Percentiles rank a stretch among this genome's conserved stretches.
These are phyloP conservation scores for Beauveria sp. DNA, from an alignment of 2,329 filamentous ascomycete genomes.

Conservation along the genomic window DNA sequence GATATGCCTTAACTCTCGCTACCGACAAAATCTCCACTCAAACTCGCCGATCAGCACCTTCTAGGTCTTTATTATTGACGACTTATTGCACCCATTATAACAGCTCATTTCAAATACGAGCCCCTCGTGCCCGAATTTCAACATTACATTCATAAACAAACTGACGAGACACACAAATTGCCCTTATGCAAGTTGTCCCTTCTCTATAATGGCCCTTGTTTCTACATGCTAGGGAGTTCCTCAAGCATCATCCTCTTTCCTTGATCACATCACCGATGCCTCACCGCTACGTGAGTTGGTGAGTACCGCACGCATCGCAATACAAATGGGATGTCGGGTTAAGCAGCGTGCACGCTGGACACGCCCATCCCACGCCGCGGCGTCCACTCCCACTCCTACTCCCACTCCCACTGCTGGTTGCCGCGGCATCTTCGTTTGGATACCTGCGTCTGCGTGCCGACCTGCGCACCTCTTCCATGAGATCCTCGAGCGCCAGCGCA, in stretches of 20 bases:
- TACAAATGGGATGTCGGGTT: conserved; percentile 44
- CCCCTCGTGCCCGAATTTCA: too few species aligned
- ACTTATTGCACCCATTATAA: too few species aligned
- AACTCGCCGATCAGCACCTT: too few species aligned
- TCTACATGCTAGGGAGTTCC: not conserved
- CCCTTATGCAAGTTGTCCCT: too few species aligned
- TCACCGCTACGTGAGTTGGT: conserved; percentile 16
- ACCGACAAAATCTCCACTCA: too few species aligned
- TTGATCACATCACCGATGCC: not conserved
- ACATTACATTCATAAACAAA: too few species aligned
- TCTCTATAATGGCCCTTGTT: not conserved
- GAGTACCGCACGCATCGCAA: conserved; percentile 49
- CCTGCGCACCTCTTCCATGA: conserved; percentile 44
- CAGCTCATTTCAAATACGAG: too few species aligned
- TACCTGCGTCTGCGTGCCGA: not conserved
- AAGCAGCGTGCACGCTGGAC: conserved; percentile 47
- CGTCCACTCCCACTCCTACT: not conserved
- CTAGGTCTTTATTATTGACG: too few species aligned
- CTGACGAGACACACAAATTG: too few species aligned
- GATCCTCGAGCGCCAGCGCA: conserved; percentile 74
- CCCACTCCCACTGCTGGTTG: conserved; percentile 2
- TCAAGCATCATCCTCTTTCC: not conserved
- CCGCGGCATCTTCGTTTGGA: not conserved
- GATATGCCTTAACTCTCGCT: too few species aligned
- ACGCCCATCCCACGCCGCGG: conserved; percentile 38